Evolutionary conservation across 2,329 filamentous ascomycete genomes (phyloP), one percentile per base, ranked within the genome.

Genomic region (Fusarium dlaminii): DNA sequence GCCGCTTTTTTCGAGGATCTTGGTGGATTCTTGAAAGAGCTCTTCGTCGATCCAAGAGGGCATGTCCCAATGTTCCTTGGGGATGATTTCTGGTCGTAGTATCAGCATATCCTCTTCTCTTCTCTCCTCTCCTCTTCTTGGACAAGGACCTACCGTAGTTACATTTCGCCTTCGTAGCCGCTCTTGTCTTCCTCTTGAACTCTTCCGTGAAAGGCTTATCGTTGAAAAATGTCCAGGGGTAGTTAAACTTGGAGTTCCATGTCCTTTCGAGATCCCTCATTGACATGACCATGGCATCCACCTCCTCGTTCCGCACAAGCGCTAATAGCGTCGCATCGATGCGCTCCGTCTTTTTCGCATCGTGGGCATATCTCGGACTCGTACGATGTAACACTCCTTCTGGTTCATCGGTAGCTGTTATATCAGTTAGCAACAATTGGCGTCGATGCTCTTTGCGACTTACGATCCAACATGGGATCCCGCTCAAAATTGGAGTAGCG

Each of bases 161-260:
- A 79, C 93, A 94, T 82, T 97, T 91, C 52, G 96, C 96, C 76
- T 97, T 98, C 24, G 96, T 98, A 57, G 90, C 91, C 34, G 91
- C 94, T 72, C 89, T 87, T 2, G 95, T 98, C 82, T 89, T 90
- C 78, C 86, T 86, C 85, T 97, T 98, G 86, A 99, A 99, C 78
- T 98, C 95, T 22, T 96, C 93, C 6, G 93, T 92, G 80, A 99
- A 99, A 22, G 94, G 94, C 59, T 94, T 92, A 80, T 99, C 96
- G 84, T 99, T 99, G 88, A 99, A 97, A 83, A 99, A 99, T 14
- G 95, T 98, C 94, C 96, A 99, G 0, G 96, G 96, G 81, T 99
- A 99, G 86, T 99, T 99, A 90, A 98, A 99, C 81, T 99, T 99
- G 87, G 90, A 87, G 80, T 99, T 99, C 95, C 95, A 99, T 2